Evolutionary conservation across 2,329 filamentous ascomycete genomes (phyloP).

Genomic region (Thielaviopsis ethacetica): DNA sequence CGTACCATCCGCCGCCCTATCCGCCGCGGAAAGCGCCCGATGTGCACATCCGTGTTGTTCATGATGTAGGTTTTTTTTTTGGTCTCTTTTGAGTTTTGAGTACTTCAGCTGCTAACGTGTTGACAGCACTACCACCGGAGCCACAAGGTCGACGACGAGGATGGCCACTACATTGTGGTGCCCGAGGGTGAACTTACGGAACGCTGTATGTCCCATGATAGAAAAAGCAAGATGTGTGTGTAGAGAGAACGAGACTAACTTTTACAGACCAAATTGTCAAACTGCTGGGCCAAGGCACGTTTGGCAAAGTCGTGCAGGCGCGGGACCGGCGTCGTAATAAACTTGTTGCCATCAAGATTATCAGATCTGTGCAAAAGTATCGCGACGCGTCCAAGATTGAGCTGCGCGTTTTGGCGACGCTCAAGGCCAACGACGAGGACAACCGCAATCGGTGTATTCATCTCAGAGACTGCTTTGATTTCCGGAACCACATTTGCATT

Average conservation of each 20-base stretch:
- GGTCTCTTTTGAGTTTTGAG: background rate
- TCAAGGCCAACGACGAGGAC: slow-evolving; percentile 77
- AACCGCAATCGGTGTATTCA: slow-evolving; percentile 97
- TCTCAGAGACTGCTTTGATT: slow-evolving; percentile 91
- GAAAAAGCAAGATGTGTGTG: too few relatives aligned
- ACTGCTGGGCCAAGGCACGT: slow-evolving; percentile 88
- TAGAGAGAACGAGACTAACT: background rate
- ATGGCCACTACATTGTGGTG: slow-evolving; percentile 90
- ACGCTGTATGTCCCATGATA: slow-evolving; percentile 44
- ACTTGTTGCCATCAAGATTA: slow-evolving; percentile 87
- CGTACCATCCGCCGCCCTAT: slow-evolving; percentile 73
- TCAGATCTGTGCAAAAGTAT: slow-evolving; percentile 95
- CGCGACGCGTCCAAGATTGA: slow-evolving; percentile 92
- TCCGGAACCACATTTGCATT: slow-evolving; percentile 86
- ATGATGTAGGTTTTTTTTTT: slow-evolving; percentile 36
- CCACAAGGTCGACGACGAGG: slow-evolving; percentile 82
- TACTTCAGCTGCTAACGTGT: background rate
- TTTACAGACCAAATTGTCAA: slow-evolving; percentile 66
- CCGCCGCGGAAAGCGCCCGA: slow-evolving; percentile 83
- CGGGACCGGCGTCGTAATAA: slow-evolving; percentile 64
- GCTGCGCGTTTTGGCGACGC: slow-evolving; percentile 75
- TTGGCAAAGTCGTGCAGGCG: slow-evolving; percentile 94
- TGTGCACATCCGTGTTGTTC: slow-evolving; percentile 45
- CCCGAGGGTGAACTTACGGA: slow-evolving; percentile 76
- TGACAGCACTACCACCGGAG: slow-evolving; percentile 30